Conservation (phyloP, 257 asterid genomes). For the Cruciata laevipes region DNA sequence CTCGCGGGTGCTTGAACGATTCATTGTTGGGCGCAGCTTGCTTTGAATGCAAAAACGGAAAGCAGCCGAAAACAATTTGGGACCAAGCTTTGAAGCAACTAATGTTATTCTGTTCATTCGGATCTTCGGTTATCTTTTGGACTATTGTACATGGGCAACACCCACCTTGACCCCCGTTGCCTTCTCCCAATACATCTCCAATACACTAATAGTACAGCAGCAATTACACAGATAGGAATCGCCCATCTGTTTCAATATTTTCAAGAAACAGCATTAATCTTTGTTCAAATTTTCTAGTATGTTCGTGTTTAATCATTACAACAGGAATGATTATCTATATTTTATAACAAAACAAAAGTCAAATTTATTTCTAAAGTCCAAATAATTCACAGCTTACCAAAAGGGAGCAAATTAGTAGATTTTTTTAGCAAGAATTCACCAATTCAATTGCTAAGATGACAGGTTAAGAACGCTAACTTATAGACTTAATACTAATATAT, state of each 20-base stretch:
- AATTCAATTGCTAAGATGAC: background rate
- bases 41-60: conserved; percentile 30
- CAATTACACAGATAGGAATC: conserved; percentile 51
- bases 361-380: background rate
- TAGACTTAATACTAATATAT: background rate
- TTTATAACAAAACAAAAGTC: background rate
- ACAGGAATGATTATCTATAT: background rate
- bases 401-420: background rate
- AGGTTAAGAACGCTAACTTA: background rate
- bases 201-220: conserved; percentile 41
- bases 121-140: conserved; percentile 75
- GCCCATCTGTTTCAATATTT: conserved; percentile 73
- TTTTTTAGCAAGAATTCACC: background rate
- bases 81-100: conserved; percentile 1
- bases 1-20: background rate
- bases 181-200: conserved; percentile 83
- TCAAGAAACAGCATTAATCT: background rate
- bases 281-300: background rate
- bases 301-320: background rate
- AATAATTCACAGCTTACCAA: background rate
- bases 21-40: conserved; percentile 21
- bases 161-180: conserved; percentile 49
- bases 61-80: conserved; percentile 32
- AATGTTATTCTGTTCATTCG: conserved; percentile 35
- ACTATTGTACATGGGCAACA: conserved; percentile 58